A percentile compares a stretch with the other conserved stretches of the same genome.
Conservation (phyloP, 1,284 basidiomycete species). For the Erythrobasidium hasegawianum region DNA sequence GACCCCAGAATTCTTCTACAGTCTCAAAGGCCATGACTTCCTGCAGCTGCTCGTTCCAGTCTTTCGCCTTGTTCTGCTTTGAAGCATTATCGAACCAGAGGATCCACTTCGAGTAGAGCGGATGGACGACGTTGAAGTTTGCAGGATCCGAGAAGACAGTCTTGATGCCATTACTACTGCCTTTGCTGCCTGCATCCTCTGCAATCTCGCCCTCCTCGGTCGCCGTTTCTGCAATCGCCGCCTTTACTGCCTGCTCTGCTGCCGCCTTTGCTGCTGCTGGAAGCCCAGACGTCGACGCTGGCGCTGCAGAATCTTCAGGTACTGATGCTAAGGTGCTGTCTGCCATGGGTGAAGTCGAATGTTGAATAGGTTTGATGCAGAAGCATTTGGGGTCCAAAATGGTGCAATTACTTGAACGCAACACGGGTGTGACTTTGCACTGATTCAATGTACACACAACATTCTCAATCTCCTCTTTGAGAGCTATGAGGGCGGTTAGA, state of each 20-base stretch:
- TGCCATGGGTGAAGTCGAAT: neutral
- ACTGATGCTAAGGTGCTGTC: constrained; percentile 4
- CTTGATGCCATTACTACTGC: constrained; percentile 12
- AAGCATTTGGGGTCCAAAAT: neutral
- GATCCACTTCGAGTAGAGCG: constrained; percentile 53
- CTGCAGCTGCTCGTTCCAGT: constrained; percentile 97
- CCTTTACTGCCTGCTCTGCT: constrained; percentile 31
- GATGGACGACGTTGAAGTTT: constrained; percentile 45
- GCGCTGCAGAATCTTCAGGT: constrained; percentile 4
- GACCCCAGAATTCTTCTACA: constrained; percentile 96
- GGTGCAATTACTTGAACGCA: too few relatives aligned
- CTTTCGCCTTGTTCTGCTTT: constrained; percentile 59
- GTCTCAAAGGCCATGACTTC: constrained; percentile 88
- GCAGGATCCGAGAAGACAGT: constrained; percentile 42
- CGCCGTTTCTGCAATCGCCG: constrained; percentile 31
- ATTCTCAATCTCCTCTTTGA: neutral
- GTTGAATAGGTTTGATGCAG: too few relatives aligned
- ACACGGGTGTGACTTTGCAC: neutral
- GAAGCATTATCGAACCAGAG: constrained; percentile 90
- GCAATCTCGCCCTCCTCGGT: constrained; percentile 29
- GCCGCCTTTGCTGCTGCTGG: constrained; percentile 34
- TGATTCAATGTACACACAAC: neutral
- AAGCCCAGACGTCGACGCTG: constrained; percentile 24
- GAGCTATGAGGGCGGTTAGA: neutral
- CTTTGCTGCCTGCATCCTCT: neutral